Percentiles rank a stretch among this genome's conserved stretches.
phyloP scores from a whole-genome alignment of 192 early-diverging fungal species.

The Cetraspora pellucida region DNA sequence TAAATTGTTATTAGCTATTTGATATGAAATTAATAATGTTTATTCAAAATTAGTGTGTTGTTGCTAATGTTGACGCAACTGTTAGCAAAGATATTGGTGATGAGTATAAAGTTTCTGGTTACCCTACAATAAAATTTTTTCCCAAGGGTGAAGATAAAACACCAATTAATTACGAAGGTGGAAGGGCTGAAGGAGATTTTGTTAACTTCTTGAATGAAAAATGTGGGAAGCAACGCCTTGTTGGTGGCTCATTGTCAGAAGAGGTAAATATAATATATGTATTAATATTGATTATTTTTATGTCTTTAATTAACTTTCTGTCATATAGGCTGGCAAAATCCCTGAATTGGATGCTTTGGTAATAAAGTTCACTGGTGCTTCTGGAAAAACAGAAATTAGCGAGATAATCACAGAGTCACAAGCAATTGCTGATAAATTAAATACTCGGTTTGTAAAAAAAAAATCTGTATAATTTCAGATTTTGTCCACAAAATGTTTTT shows the following conservation, averaged over 20 bases:
- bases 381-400: conserved; percentile 46
- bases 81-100: conserved; percentile 61
- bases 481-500: background rate
- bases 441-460: conserved; percentile 9
- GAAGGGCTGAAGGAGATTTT: conserved; percentile 71
- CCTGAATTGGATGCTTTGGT: conserved; percentile 60
- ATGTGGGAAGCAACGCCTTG: conserved; percentile 71
- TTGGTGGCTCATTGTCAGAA: conserved; percentile 72
- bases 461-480: background rate
- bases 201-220: conserved; percentile 85
- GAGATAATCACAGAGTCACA: conserved; percentile 52
- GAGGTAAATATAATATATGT: conserved; percentile 39
- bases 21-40: background rate
- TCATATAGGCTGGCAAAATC: conserved; percentile 62
- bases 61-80: conserved; percentile 91
- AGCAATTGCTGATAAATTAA: conserved; percentile 46
- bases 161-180: conserved; percentile 73
- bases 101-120: conserved; percentile 74
- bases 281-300: conserved; percentile 42
- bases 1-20: background rate
- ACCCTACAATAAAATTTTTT: conserved; percentile 91
- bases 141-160: conserved; percentile 59
- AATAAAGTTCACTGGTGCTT: conserved; percentile 62
- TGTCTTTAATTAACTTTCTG: conserved; percentile 17
- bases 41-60: conserved; percentile 51